Evolutionary conservation across 2,329 filamentous ascomycete species (phyloP), one percentile per base, ranked within the genome.

Genomic region (Claviceps arundinis): DNA sequence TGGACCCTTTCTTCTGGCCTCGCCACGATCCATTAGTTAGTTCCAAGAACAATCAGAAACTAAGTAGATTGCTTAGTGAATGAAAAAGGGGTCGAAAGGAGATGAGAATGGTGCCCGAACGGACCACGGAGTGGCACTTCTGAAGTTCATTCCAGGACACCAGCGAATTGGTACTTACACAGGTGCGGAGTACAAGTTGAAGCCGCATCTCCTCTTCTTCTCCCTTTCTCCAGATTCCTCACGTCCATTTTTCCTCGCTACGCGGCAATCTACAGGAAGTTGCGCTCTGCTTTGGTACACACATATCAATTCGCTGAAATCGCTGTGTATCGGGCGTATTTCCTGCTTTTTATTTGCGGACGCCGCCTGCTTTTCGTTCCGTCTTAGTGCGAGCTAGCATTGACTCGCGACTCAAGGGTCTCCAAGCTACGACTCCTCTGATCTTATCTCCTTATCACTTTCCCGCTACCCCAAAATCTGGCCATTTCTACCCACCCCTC

Each of bases 401-500:
- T 40, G 42, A 13, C 19, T 44, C 13, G 42, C 42, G 42, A 44
- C 14, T 44, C 26, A 30, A 34, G 30, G 9, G 30, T 34, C 30
- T 34, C 30, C 17, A 41, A n/a, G 16, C 34, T 42, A 34, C 34
- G 6, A 17, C 11, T 40, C 42, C 14, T 34, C 34, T 30, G 17
- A 42, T 13, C 14, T n/a, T 26, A 38, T 46, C 19, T 41, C 41
- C 11, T 26, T 38, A 40, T 45, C 45, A 44, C 45, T 22, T 37
- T 47, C 40, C 47, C 47, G 44, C 44, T 37, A 19, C 24, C 43
- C 17, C 34, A 17, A 50, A 43, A 43, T 41, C 41, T 51, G 46
- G 37, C 41, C 40, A 47, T 47, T 11, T 41, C 45, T 51, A 42
- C 26, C 24, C 52, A 41, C n/a, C 44, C n/a, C 46, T 43, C 47